Percentiles rank a stretch among this genome's conserved stretches.
phyloP scores from a whole-genome alignment of 371 early-diverging fungal genomes.

The Saksenaea vasiformis region DNA sequence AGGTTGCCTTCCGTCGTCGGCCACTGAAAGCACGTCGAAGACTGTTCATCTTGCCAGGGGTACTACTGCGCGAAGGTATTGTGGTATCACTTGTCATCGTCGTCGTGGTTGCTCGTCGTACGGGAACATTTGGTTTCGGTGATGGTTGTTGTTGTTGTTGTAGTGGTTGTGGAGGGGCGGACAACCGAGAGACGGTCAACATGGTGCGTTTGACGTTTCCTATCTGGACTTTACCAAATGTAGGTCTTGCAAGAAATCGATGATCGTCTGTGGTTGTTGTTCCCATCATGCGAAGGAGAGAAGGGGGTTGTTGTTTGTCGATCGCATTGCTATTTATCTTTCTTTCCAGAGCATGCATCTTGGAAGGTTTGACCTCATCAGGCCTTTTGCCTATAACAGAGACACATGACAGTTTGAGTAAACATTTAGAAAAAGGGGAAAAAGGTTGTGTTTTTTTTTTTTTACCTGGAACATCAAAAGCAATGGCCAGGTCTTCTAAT shows the following conservation, averaged over 20 bases:
- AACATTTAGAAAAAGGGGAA: background rate
- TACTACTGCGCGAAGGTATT: background rate
- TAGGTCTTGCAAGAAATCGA: background rate
- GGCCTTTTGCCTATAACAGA: background rate
- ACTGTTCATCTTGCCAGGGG: background rate
- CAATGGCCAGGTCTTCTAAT: background rate
- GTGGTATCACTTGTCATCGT: background rate
- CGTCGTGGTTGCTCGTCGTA: slow-evolving; percentile 8
- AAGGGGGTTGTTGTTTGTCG: slow-evolving; percentile 12
- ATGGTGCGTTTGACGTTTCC: slow-evolving; percentile 9
- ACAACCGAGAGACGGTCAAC: background rate
- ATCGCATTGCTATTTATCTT: slow-evolving; percentile 8
- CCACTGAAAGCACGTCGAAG: slow-evolving; percentile 11
- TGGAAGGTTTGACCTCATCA: slow-evolving; percentile 3
- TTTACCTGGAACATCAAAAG: background rate
- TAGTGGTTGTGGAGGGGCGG: background rate
- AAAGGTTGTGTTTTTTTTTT: slow-evolving; percentile 7
- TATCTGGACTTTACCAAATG: background rate
- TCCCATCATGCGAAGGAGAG: slow-evolving; percentile 7
- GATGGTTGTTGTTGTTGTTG: slow-evolving; percentile 1
- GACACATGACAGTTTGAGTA: background rate
- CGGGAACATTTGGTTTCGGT: no score
- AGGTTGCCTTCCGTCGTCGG: background rate
- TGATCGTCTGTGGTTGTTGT: no score
- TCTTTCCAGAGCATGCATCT: background rate